Percentiles rank a stretch among this genome's conserved stretches.
Conservation (phyloP, 768 basidiomycete species). For the Tylopilus felleus region DNA sequence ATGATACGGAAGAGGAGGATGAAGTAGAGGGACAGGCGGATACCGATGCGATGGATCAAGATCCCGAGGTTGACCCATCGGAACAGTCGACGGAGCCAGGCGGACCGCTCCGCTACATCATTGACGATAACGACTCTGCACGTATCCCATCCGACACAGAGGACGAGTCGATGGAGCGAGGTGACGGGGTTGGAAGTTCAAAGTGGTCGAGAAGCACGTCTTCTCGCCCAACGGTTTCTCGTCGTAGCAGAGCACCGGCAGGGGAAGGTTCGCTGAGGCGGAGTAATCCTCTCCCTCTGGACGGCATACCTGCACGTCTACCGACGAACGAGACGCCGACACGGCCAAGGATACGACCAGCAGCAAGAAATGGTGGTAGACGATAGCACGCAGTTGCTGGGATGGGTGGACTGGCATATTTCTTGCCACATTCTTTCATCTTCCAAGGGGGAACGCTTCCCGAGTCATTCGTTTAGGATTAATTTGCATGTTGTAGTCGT, state of each 20-base stretch:
- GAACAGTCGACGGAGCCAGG: conserved; percentile 29
- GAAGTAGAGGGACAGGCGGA: conserved; percentile 55
- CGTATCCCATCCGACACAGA: conserved; percentile 28
- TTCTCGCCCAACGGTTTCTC: conserved; percentile 15
- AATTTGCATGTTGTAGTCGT: conserved; percentile 9
- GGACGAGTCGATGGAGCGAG: conserved; percentile 33
- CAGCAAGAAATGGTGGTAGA: conserved; percentile 37
- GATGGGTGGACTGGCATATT: neutral
- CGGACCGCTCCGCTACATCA: conserved; percentile 25
- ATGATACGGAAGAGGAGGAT: conserved; percentile 45
- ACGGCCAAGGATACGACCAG: conserved; percentile 50
- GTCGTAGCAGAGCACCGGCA: conserved; percentile 13
- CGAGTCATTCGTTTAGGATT: conserved; percentile 10
- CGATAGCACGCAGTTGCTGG: conserved; percentile 37
- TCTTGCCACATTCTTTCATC: neutral
- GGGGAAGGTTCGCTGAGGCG: conserved; percentile 28
- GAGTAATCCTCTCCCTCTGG: conserved; percentile 24
- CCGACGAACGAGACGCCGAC: conserved; percentile 58
- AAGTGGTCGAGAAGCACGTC: conserved; percentile 29
- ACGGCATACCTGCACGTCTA: conserved; percentile 35
- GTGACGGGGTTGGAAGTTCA: conserved; percentile 26
- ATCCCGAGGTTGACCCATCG: conserved; percentile 36
- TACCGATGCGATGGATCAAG: conserved; percentile 74
- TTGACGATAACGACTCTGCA: conserved; percentile 25
- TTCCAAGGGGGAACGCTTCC: neutral